Conservation (phyloP, 2,329 filamentous ascomycete genomes). For the Venturia asperata region DNA sequence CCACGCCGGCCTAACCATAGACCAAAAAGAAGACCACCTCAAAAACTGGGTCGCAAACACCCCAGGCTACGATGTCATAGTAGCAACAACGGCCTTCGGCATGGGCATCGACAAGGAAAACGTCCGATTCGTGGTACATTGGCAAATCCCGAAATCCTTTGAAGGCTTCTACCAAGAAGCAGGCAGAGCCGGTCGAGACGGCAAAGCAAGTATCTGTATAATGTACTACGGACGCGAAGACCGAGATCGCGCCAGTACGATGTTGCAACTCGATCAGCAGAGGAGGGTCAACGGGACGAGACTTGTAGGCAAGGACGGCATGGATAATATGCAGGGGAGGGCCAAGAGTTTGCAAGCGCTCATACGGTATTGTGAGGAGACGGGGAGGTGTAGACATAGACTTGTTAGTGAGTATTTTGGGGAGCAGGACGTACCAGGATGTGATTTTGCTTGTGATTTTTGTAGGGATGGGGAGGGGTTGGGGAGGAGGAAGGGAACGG, state of each 20-base stretch:
- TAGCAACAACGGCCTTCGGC: constrained; percentile 91
- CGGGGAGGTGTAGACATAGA: constrained; percentile 64
- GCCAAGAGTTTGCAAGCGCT: constrained; percentile 48
- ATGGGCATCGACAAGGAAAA: constrained; percentile 98
- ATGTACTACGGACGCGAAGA: constrained; percentile 89
- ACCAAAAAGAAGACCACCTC: constrained; percentile 63
- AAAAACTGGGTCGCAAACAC: constrained; percentile 65
- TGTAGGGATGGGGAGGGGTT: constrained; percentile 37
- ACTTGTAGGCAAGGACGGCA: constrained; percentile 31
- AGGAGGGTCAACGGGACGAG: constrained; percentile 40
- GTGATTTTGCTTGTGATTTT: constrained; percentile 45
- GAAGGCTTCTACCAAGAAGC: constrained; percentile 97
- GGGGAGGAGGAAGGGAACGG: constrained; percentile 38
- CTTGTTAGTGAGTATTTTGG: constrained; percentile 73
- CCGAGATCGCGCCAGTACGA: constrained; percentile 60
- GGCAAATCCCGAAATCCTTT: constrained; percentile 88
- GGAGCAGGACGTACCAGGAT: constrained; percentile 40
- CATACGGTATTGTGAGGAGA: constrained; percentile 74
- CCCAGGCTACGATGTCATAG: constrained; percentile 79
- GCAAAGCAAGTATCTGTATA: constrained; percentile 78
- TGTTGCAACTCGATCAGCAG: constrained; percentile 40
- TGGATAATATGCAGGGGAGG: constrained; percentile 35
- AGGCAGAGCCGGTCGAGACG: constrained; percentile 82
- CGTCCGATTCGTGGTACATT: constrained; percentile 90
- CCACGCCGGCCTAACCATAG: constrained; percentile 60